phyloP scores from a whole-genome alignment of 108 stramenopile species.

The Discostella stelligeroides region DNA sequence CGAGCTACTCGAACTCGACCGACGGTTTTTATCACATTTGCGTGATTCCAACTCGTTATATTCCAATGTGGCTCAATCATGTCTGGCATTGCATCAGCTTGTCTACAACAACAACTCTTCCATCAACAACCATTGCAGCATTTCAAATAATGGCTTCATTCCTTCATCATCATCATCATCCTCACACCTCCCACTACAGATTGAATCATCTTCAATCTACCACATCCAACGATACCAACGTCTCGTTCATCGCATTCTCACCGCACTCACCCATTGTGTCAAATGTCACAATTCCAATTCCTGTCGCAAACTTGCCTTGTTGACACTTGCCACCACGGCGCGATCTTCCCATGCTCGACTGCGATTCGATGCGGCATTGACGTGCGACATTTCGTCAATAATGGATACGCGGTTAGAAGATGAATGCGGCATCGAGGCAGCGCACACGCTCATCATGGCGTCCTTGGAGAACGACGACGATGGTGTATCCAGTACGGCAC shows the following conservation, averaged over 20 bases:
- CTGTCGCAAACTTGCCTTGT: slow-evolving; percentile 54
- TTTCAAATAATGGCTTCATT: neutral
- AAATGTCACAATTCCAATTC: slow-evolving; percentile 8
- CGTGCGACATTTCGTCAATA: slow-evolving; percentile 30
- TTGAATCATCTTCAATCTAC: slow-evolving; percentile 30
- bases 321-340: slow-evolving; percentile 61
- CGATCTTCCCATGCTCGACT: slow-evolving; percentile 55
- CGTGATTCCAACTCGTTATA: slow-evolving; percentile 32
- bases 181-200: slow-evolving; percentile 4
- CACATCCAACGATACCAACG: slow-evolving; percentile 24
- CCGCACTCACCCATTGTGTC: slow-evolving; percentile 31
- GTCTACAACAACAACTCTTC: slow-evolving; percentile 12
- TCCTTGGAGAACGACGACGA: slow-evolving; percentile 74
- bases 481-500: slow-evolving; percentile 64
- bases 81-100: slow-evolving; percentile 29
- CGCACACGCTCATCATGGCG: slow-evolving; percentile 54
- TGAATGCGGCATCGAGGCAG: slow-evolving; percentile 66
- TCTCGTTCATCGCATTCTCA: slow-evolving; percentile 17
- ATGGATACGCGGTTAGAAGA: slow-evolving; percentile 56
- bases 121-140: neutral
- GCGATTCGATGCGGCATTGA: slow-evolving; percentile 51
- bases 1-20: slow-evolving; percentile 34
- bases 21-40: slow-evolving; percentile 19
- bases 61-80: slow-evolving; percentile 32
- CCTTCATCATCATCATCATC: neutral